Evolutionary conservation across 2,329 filamentous ascomycete genomes (phyloP), one percentile per base, ranked within the genome.

Genomic region (Corinectria fuckeliana): DNA sequence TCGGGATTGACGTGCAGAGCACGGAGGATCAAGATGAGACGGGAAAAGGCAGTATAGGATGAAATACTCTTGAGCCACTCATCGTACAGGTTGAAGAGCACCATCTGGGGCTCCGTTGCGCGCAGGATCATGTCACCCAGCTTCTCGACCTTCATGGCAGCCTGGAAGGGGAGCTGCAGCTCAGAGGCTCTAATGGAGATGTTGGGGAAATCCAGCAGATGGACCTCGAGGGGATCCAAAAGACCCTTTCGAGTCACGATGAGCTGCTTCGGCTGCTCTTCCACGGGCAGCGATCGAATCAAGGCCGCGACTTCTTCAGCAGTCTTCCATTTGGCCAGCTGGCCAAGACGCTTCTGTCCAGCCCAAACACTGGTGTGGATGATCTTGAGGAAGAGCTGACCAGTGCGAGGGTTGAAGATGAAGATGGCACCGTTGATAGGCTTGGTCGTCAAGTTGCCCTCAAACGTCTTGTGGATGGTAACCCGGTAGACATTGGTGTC

Each of bases 311-410:
- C 96, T 92, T 99, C 95, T 88, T 99, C 95, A 1, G 95, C 95
- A 14, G 95, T 99, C 85, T 99, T 99, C 95, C 95, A 99, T 76
- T 99, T 99, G 45, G 95, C 95, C 67, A 99, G 81, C 77, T 99
- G 95, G 67, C 96, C 96, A 28, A 99, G 87, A 91, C 95, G 96
- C 78, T 99, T 99, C 79, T 99, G 95, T 54, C 95, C 95, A 50
- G 95, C 95, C 95, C 95, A 99, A 25, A 99, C 96, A 73, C 93
- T 97, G 1, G 95, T 99, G 78, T 99, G 96, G 67, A 99, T 99
- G 70, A 99, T 98, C 85, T 99, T 99, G 74, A 99, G 79, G 87
- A 99, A 99, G 36, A 99, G 80, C 73, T 99, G 95, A 50, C 95
- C 95, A 51, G 95, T 99, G 58, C 94, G 88, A n/a, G 96, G 95